Base-by-base conservation (phyloP, 75 land plant species). In the Pinus albicaulis region DNA sequence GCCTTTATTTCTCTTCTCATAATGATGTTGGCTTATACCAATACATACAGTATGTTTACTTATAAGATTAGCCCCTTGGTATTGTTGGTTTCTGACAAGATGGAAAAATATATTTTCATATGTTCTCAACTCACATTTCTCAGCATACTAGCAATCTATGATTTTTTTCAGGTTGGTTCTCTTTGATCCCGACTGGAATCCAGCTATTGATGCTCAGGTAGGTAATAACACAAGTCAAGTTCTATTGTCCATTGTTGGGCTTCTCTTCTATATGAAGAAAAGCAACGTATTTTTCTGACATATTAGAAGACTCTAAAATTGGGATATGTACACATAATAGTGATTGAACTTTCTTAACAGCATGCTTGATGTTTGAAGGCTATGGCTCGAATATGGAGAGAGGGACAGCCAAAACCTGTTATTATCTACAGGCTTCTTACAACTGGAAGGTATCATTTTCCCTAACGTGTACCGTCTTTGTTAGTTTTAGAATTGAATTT, bases 111-210 rank as follows among this genome's bases (percentile, higher is more conserved):
- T 68, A 63, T 38, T 41, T 68, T 38, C 10, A 19, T 44, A n/a
- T 68, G 23, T 41, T 68, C 23, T 38, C 23, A 8, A n/a, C n/a
- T 68, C 48, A 38, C 52, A n/a, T 68, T 68, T 68, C 52, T 28
- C 68, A 34, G 38, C 19, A 34, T 41, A 34, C 55, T 77, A n/a
- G 17, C 17, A 17, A 26, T 17, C 55, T 22, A 70, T 15, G 48
- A 16, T 44, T 20, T 68, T 68, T 68, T 66, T 68, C 81, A 85
- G 87, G 68, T 79, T 85, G 53, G 84, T 85, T 16, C 80, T 85
- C 14, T 78, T 85, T 79, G 87, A 85, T 64, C 87, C 87, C 48
- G 87, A 85, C 62, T 85, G 87, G 87, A 85, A 85, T 75, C 87
- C 87, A 71, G 87, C 87, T 14, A 82, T 77, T 28, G 87, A 85